phyloP scores from a whole-genome alignment of 2,329 filamentous ascomycete genomes.

The Colletotrichum sp. region DNA sequence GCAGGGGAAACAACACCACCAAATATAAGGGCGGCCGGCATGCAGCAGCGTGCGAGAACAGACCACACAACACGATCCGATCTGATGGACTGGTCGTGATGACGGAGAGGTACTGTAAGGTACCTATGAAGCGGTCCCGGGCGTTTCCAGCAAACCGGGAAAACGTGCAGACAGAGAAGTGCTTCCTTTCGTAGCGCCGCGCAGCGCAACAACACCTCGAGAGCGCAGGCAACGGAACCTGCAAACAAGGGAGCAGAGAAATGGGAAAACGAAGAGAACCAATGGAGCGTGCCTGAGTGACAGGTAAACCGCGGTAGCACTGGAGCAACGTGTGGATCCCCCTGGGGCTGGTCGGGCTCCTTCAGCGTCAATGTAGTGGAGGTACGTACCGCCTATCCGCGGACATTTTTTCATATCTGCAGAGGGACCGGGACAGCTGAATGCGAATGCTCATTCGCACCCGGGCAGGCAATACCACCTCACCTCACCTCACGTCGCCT shows the following conservation, averaged over 20 bases:
- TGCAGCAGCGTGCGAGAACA: not conserved
- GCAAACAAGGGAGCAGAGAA: not conserved
- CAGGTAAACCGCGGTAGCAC: slow-evolving; percentile 5
- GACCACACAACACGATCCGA: not conserved
- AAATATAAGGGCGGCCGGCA: not conserved
- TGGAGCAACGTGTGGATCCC: slow-evolving; percentile 12
- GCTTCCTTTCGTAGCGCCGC: not conserved
- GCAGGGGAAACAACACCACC: not conserved
- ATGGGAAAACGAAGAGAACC: not conserved
- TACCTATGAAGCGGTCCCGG: not conserved
- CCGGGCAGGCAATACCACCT: not conserved
- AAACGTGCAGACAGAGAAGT: not conserved
- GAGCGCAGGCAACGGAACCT: not conserved
- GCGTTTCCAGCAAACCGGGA: slow-evolving; percentile 12
- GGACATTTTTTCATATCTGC: not conserved
- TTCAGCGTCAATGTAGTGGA: not conserved
- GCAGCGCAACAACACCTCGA: not conserved
- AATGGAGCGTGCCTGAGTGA: slow-evolving; percentile 12
- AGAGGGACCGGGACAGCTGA: not conserved
- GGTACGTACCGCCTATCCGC: not conserved
- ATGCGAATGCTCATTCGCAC: not conserved
- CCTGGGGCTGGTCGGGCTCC: not conserved
- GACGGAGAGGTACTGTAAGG: not conserved
- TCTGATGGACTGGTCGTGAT: not conserved
- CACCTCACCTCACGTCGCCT: not conserved